phyloP scores from a whole-genome alignment of 1,284 basidiomycete genomes.

The Lentinus polychrous region DNA sequence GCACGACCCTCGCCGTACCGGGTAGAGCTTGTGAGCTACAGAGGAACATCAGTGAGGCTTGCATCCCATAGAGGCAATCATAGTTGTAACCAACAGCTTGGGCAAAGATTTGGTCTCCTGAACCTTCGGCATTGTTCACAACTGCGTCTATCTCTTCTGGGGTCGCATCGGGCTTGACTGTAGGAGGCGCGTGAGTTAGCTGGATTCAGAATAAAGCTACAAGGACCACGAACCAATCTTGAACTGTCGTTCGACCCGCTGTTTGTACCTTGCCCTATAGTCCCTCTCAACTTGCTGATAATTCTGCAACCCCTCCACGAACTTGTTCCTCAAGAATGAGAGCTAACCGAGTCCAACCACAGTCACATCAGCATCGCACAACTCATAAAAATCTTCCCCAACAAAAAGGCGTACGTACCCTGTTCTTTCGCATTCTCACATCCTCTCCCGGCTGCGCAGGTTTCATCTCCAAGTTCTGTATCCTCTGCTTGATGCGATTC shows the following conservation, averaged over 20 bases:
- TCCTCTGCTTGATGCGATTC: constrained; percentile 56
- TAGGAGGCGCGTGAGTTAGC: background rate
- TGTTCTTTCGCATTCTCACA: constrained; percentile 60
- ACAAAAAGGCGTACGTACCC: constrained; percentile 39
- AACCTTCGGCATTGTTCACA: constrained; percentile 58
- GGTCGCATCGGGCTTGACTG: constrained; percentile 88
- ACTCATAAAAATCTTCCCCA: background rate
- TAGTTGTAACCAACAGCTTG: constrained; percentile 60
- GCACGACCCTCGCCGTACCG: constrained; percentile 80
- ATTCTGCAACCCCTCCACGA: constrained; percentile 61
- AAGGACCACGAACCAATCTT: constrained; percentile 55
- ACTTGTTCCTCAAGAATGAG: constrained; percentile 49
- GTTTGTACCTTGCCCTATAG: constrained; percentile 74
- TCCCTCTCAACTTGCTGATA: constrained; percentile 86
- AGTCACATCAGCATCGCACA: background rate
- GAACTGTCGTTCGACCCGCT: constrained; percentile 85
- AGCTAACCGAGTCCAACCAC: background rate
- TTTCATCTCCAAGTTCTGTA: constrained; percentile 45
- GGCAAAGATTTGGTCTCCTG: constrained; percentile 73
- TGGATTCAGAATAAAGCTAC: background rate
- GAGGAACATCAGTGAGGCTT: background rate
- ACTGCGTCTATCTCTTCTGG: constrained; percentile 76
- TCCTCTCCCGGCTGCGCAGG: constrained; percentile 37
- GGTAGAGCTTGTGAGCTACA: constrained; percentile 61
- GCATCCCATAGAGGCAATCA: background rate